Conservation (phyloP, 2,329 filamentous ascomycete species). For the Fusarium agapanthi region DNA sequence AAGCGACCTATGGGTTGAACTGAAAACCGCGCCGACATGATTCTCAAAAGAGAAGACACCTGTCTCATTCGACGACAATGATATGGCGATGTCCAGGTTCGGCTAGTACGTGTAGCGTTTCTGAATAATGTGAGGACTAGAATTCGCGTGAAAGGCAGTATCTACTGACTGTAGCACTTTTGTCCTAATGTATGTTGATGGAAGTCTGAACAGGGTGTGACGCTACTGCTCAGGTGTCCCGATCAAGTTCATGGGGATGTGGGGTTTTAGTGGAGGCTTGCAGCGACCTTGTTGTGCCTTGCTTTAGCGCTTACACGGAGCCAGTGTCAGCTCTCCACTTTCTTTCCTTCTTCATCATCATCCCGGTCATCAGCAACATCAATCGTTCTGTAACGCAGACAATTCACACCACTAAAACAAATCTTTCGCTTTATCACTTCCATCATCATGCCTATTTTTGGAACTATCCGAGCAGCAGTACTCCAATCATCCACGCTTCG, state of each 20-base stretch:
- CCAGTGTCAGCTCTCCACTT: too few relatives aligned
- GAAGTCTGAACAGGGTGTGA: neutral
- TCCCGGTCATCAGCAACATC: too few relatives aligned
- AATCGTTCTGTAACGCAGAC: too few relatives aligned
- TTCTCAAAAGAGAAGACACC: neutral
- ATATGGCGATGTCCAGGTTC: neutral
- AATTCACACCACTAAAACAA: too few relatives aligned
- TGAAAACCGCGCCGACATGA: conserved; percentile 59
- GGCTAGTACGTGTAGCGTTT: neutral
- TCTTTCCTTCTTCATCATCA: too few relatives aligned
- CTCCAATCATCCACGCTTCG: too few relatives aligned
- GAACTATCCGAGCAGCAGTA: too few relatives aligned
- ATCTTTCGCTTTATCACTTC: too few relatives aligned
- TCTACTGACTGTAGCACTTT: neutral
- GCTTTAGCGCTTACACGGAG: neutral
- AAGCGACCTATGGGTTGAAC: conserved; percentile 78
- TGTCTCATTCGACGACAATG: neutral
- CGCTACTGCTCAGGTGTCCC: conserved; percentile 1
- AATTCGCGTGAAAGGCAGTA: neutral
- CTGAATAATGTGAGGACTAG: neutral
- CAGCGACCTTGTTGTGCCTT: neutral
- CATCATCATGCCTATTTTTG: too few relatives aligned
- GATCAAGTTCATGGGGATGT: neutral
- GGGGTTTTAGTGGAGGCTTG: conserved; percentile 3
- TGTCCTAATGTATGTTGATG: neutral